Percentiles rank a stretch among this genome's conserved stretches.
phyloP scores from a whole-genome alignment of 257 asterid species.

The Solanum paucissectum region DNA sequence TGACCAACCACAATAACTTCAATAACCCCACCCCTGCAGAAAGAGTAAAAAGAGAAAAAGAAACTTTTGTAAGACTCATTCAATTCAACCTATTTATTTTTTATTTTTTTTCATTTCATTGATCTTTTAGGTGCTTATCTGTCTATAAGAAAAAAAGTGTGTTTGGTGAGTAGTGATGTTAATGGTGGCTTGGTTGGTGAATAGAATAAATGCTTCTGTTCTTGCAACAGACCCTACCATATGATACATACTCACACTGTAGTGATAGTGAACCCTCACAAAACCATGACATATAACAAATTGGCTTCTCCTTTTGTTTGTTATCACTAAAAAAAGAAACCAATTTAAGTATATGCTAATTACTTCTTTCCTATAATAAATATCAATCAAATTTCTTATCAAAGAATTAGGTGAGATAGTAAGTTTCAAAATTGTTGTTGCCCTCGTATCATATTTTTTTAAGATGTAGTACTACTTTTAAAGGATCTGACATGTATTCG shows the following conservation, averaged over 20 bases:
- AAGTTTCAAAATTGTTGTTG: not conserved
- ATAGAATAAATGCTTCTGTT: conserved; percentile 44
- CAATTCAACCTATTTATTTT: not conserved
- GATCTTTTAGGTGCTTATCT: not conserved
- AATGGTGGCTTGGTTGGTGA: conserved; percentile 32
- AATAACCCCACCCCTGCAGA: not conserved
- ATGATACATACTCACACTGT: conserved; percentile 3
- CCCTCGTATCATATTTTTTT: not conserved
- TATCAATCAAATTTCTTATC: not conserved
- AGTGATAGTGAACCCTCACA: conserved; percentile 4
- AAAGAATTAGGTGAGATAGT: not conserved
- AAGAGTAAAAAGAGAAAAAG: not conserved
- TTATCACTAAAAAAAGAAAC: not conserved
- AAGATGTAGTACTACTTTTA: not conserved
- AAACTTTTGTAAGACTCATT: not conserved
- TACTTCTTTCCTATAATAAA: not conserved
- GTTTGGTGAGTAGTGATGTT: not conserved
- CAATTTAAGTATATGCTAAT: not conserved
- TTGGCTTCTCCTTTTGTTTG: conserved; percentile 27
- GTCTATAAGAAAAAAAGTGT: not conserved
- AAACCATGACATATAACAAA: conserved; percentile 25
- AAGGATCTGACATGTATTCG: not conserved
- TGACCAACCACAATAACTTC: not conserved
- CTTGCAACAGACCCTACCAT: conserved; percentile 5
- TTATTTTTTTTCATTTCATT: not conserved